A percentile compares a stretch with the other conserved stretches of the same genome.
Conservation (phyloP, 2,329 filamentous ascomycete genomes). For the Trichoderma oligosporum region DNA sequence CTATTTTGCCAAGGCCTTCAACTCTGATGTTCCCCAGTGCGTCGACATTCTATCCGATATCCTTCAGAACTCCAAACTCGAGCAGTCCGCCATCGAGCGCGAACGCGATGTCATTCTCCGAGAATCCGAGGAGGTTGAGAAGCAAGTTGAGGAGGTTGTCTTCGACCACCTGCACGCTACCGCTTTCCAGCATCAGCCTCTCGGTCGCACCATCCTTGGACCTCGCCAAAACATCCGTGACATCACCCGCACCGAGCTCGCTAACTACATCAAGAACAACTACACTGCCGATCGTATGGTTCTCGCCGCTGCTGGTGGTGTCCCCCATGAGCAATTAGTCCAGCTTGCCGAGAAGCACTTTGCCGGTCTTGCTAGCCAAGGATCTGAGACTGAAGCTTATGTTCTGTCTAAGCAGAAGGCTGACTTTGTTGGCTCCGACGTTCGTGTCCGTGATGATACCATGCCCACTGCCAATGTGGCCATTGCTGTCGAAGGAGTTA, state of each 20-base stretch:
- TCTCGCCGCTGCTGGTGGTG: slow-evolving; percentile 88
- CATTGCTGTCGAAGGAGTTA: slow-evolving; percentile 97
- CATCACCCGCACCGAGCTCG: slow-evolving; percentile 86
- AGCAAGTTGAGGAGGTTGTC: slow-evolving; percentile 98
- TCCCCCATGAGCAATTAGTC: slow-evolving; percentile 91
- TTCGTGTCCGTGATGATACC: slow-evolving; percentile 92
- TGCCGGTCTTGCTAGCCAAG: slow-evolving; percentile 68
- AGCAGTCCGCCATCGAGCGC: slow-evolving; percentile 86
- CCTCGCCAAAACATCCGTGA: slow-evolving; percentile 97
- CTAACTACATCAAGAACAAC: slow-evolving; percentile 98
- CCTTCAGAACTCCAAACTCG: slow-evolving; percentile 98
- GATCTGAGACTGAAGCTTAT: slow-evolving; percentile 70
- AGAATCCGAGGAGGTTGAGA: slow-evolving; percentile 99
- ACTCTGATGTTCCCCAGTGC: slow-evolving; percentile 90
- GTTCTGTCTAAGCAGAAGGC: slow-evolving; percentile 80
- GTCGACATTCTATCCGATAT: slow-evolving; percentile 99
- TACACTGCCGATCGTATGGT: slow-evolving; percentile 99
- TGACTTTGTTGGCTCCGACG: slow-evolving; percentile 94
- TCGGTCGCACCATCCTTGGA: slow-evolving; percentile 95
- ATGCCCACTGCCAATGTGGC: slow-evolving; percentile 96
- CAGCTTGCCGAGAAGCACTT: slow-evolving; percentile 97
- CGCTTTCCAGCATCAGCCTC: slow-evolving; percentile 91
- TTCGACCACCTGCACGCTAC: slow-evolving; percentile 99
- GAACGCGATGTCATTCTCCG: slow-evolving; percentile 98
- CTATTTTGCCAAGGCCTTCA: slow-evolving; percentile 99